Conservation (phyloP, 31 red algal species). For the Bonnemaisonia californica region DNA sequence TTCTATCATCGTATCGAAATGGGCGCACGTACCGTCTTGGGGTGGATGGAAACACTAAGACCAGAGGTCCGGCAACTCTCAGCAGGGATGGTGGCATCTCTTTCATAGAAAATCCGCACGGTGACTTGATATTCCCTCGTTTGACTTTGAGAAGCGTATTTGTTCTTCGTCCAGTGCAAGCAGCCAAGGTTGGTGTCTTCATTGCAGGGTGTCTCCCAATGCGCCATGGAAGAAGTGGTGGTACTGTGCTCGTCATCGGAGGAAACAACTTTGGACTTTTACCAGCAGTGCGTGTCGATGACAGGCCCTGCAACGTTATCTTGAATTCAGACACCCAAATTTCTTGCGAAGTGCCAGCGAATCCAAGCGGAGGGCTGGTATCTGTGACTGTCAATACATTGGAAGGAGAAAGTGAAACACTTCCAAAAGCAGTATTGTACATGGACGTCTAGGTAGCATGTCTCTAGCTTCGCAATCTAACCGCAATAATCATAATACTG, state of each 20-base stretch:
- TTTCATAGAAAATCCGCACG: conserved; percentile 51
- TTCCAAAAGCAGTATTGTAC: not conserved
- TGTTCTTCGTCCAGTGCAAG: conserved; percentile 30
- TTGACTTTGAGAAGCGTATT: conserved; percentile 46
- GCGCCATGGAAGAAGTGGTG: conserved; percentile 54
- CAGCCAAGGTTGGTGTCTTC: conserved; percentile 13
- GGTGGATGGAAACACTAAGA: conserved; percentile 15
- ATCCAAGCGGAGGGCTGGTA: not conserved
- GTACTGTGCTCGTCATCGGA: conserved; percentile 34
- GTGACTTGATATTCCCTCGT: conserved; percentile 63
- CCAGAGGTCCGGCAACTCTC: conserved; percentile 32
- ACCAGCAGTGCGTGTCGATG: conserved; percentile 26
- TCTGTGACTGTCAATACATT: not conserved
- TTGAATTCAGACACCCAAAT: conserved; percentile 31
- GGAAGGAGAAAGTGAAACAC: not conserved
- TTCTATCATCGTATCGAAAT: conserved; percentile 55
- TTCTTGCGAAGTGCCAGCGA: conserved; percentile 1
- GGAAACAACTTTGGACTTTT: conserved; percentile 38
- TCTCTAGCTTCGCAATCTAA: no score
- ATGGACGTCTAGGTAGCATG: no score
- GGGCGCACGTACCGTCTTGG: conserved; percentile 48
- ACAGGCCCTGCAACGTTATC: conserved; percentile 8
- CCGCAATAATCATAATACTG: no score
- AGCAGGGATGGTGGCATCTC: conserved; percentile 33
- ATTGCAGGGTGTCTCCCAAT: conserved; percentile 41